phyloP scores from a whole-genome alignment of 768 basidiomycete genomes.

The Russula sp. region DNA sequence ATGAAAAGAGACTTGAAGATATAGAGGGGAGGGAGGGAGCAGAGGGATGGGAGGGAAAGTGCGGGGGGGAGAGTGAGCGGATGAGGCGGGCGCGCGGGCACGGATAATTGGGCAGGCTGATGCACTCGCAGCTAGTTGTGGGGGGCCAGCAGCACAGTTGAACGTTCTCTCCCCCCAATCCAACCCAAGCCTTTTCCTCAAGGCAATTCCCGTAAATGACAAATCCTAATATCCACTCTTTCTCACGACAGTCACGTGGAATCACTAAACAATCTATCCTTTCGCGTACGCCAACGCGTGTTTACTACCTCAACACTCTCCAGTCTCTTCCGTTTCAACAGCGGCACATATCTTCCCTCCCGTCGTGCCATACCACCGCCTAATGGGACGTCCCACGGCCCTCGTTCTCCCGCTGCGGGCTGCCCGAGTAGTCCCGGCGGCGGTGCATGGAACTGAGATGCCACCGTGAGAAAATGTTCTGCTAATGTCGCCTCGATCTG shows the following conservation, averaged over 20 bases:
- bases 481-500: slow-evolving; percentile 62
- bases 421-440: slow-evolving; percentile 43
- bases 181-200: slow-evolving; percentile 9
- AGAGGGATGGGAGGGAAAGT: slow-evolving; percentile 17
- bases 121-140: slow-evolving; percentile 17
- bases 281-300: slow-evolving; percentile 61
- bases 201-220: slow-evolving; percentile 20
- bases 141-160: slow-evolving; percentile 25
- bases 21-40: slow-evolving; percentile 4
- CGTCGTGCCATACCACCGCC: slow-evolving; percentile 70
- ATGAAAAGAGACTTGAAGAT: neutral
- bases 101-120: slow-evolving; percentile 22
- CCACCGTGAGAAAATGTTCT: slow-evolving; percentile 60
- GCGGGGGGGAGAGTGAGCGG: slow-evolving; percentile 17
- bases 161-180: slow-evolving; percentile 14
- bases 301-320: slow-evolving; percentile 74
- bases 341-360: slow-evolving; percentile 58
- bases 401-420: slow-evolving; percentile 30
- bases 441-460: slow-evolving; percentile 48
- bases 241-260: neutral
- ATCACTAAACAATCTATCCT: neutral
- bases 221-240: slow-evolving; percentile 1
- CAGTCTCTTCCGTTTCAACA: slow-evolving; percentile 64
- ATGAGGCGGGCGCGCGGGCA: slow-evolving; percentile 23
- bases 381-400: slow-evolving; percentile 52